A percentile compares a stretch with the other conserved stretches of the same genome.
These are phyloP conservation scores for Ulota crispa DNA, from an alignment of 225 moss, liverwort and hornwort genomes.

Conservation along the genomic window DNA sequence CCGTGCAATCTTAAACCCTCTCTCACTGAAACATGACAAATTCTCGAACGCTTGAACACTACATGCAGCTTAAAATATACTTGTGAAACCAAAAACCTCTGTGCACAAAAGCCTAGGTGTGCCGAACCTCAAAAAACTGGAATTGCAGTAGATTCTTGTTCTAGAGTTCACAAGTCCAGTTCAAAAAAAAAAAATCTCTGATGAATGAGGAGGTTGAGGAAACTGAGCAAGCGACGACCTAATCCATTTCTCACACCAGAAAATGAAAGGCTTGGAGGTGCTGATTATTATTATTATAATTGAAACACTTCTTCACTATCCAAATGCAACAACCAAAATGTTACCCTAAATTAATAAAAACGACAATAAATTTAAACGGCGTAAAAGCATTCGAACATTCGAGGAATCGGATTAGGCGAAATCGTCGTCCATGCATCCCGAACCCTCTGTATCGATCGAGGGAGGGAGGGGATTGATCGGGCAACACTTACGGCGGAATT, in stretches of 20 bases:
- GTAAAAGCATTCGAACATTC: not conserved
- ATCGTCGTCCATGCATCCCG: not conserved
- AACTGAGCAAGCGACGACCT: constrained; percentile 12
- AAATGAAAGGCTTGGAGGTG: not conserved
- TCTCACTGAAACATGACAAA: not conserved
- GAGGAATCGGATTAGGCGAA: not conserved
- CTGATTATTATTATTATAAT: not conserved
- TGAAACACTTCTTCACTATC: not conserved
- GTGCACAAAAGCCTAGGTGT: constrained; percentile 4
- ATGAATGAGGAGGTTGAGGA: not conserved
- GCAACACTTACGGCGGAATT: constrained; percentile 71
- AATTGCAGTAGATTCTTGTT: not conserved
- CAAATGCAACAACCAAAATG: not conserved
- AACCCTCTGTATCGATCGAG: constrained; percentile 10
- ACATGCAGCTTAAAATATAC: not conserved
- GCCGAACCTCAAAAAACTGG: not conserved
- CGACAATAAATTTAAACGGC: not conserved
- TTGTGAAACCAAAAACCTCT: not conserved
- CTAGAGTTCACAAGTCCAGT: not conserved
- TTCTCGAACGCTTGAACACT: not conserved
- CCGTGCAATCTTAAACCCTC: not conserved
- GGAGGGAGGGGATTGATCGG: not conserved
- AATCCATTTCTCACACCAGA: constrained; percentile 8
- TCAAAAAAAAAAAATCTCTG: not conserved
- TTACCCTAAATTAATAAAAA: constrained; percentile 11